Percentiles rank a stretch among this genome's conserved stretches.
These are phyloP conservation scores for Talaromyces atroroseus DNA, from an alignment of 2,329 filamentous ascomycete genomes.

Conservation along the genomic window DNA sequence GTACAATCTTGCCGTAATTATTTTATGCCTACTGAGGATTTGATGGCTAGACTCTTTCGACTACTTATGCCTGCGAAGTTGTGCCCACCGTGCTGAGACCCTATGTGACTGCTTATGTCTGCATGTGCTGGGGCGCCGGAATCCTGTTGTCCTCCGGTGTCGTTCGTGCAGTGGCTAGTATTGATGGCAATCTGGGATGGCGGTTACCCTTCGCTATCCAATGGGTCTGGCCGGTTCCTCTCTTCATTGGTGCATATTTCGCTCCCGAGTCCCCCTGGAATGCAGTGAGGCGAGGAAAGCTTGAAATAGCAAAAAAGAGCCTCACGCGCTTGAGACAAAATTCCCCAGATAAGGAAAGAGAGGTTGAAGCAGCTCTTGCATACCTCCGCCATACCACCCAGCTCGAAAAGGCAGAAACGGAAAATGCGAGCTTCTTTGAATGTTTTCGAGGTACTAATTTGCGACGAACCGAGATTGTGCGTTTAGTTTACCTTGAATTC, in stretches of 20 bases:
- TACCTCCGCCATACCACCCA: constrained; percentile 65
- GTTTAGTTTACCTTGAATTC: constrained; percentile 19
- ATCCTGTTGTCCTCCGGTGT: constrained; percentile 49
- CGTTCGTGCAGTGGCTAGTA: constrained; percentile 43
- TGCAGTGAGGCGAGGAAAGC: constrained; percentile 43
- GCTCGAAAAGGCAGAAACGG: constrained; percentile 68
- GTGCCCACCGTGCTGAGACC: constrained; percentile 41
- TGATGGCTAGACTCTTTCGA: constrained; percentile 46
- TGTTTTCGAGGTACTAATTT: constrained; percentile 77
- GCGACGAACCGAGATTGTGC: constrained; percentile 69
- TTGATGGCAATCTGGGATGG: constrained; percentile 47
- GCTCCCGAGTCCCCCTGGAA: constrained; percentile 50
- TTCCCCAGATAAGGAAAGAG: constrained; percentile 59
- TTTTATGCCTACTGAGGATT: constrained; percentile 21
- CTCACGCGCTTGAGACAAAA: constrained; percentile 42
- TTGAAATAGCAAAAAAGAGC: constrained; percentile 41
- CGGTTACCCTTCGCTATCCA: constrained; percentile 48
- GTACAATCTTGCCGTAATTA: background rate
- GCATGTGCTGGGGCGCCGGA: constrained; percentile 44
- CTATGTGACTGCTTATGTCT: constrained; percentile 44
- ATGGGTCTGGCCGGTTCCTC: constrained; percentile 50
- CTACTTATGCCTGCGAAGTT: constrained; percentile 44
- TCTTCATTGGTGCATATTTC: constrained; percentile 42
- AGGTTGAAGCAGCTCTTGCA: constrained; percentile 64
- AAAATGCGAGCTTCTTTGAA: constrained; percentile 69